Evolutionary conservation across 129 eudicot species (phyloP), one percentile per base, ranked within the genome.

Genomic region (Silybum marianum): DNA sequence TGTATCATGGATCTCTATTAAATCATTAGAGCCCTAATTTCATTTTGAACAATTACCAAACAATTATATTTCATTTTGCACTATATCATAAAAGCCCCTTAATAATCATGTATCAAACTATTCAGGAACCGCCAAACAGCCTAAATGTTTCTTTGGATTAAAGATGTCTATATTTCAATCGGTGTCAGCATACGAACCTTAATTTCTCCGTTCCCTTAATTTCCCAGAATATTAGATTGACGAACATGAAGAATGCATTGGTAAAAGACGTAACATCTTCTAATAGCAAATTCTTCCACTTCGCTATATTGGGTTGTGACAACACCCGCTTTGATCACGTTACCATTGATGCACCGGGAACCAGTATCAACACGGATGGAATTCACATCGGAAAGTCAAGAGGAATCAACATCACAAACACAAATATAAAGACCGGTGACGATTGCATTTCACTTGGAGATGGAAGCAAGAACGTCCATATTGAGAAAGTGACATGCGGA

Each of bases 401-500:
- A 0, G 85, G 83, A 8, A 51, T 88, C 69, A 71, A 85, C 28
- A 78, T 94, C 38, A 66, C 81, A 9, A 81, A 77, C 19, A 0
- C 90, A 1, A 14, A n/a, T 36, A 88, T 91, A 6, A 32, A 77
- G 13, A 90, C 93, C 2, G 93, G 97, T 0, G 93, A 90, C 18
- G 92, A 88, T 76, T 91, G 98, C 74, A 75, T 93, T 18, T 86
- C 97, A 39, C 68, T 91, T 22, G 91, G 95, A 3, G 91, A 92
- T 0, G 96, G 98, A 44, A 89, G 90, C 78, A 81, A 83, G 74
- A 72, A 86, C n/a, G 83, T 91, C 1, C 73, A 38, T 23, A 74
- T 93, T 0, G 82, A 83, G 67, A 80, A 62, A 25, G 93, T 91
- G n/a, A 65, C 88, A 0, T 93, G 98, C 18, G 94, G 97, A 51